Evolutionary conservation across 306 rosid genomes (phyloP).

Genomic region (Glycine soja): DNA sequence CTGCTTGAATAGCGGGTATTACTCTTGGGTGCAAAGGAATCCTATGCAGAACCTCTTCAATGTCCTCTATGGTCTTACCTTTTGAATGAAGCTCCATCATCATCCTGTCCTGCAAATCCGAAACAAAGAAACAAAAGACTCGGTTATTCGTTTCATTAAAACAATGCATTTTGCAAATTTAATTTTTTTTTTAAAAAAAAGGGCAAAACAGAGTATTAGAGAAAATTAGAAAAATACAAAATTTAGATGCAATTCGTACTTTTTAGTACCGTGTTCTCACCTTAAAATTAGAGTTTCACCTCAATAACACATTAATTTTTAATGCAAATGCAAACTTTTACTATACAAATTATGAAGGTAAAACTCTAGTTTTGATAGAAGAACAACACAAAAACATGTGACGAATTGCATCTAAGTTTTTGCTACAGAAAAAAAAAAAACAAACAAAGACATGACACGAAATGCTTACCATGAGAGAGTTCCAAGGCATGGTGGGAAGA

Average conservation of each 20-base stretch:
- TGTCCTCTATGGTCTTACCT: constrained; percentile 67
- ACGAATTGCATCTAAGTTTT: too few relatives aligned
- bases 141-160: neutral
- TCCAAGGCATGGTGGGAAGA: constrained; percentile 90
- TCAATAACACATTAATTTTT: too few relatives aligned
- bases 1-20: constrained; percentile 72
- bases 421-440: too few relatives aligned
- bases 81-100: constrained; percentile 73
- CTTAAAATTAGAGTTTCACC: too few relatives aligned
- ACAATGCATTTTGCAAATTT: neutral
- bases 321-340: too few relatives aligned
- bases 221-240: too few relatives aligned
- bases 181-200: neutral
- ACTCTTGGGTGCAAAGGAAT: constrained; percentile 67
- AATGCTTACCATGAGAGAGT: constrained; percentile 73
- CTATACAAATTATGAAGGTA: too few relatives aligned
- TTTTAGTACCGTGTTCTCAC: too few relatives aligned
- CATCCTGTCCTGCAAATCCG: constrained; percentile 66
- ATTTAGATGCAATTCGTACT: too few relatives aligned
- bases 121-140: neutral
- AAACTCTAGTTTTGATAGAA: too few relatives aligned
- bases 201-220: neutral
- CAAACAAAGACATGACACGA: too few relatives aligned
- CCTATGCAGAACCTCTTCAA: constrained; percentile 57
- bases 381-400: too few relatives aligned